Evolutionary conservation across 2,329 filamentous ascomycete genomes (phyloP).

Genomic region (Pseudogymnoascus sp.): DNA sequence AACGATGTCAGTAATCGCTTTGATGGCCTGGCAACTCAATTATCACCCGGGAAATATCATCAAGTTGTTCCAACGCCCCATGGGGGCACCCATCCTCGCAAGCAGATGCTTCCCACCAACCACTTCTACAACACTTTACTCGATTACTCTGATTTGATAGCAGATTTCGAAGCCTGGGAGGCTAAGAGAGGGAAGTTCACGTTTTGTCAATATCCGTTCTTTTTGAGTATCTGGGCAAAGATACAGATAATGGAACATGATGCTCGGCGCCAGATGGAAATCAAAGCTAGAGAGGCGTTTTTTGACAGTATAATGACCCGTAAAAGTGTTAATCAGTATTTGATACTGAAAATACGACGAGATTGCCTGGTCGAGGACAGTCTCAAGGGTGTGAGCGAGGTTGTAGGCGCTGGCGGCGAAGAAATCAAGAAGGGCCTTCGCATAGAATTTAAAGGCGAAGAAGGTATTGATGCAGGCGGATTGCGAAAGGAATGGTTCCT

Average conservation of each 20-base stretch:
- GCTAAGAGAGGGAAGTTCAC: constrained; percentile 65
- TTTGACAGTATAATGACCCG: constrained; percentile 80
- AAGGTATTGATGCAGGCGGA: constrained; percentile 84
- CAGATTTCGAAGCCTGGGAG: constrained; percentile 86
- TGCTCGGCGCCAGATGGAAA: constrained; percentile 80
- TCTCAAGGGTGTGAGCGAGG: constrained; percentile 74
- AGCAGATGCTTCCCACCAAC: constrained; percentile 68
- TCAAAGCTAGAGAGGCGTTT: constrained; percentile 80
- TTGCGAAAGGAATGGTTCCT: constrained; percentile 93
- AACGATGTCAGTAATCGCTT: constrained; percentile 38
- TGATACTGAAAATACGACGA: constrained; percentile 68
- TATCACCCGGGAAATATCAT: constrained; percentile 23
- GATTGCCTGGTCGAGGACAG: constrained; percentile 88
- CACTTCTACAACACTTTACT: constrained; percentile 84
- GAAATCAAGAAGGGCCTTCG: constrained; percentile 86
- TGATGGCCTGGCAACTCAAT: constrained; percentile 30
- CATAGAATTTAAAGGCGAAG: constrained; percentile 80
- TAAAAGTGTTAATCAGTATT: constrained; percentile 66
- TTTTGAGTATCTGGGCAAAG: constrained; percentile 87
- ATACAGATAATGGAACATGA: constrained; percentile 86
- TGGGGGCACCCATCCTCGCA: constrained; percentile 42
- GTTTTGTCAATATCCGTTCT: constrained; percentile 88
- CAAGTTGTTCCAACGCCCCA: constrained; percentile 13
- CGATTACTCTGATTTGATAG: constrained; percentile 77
- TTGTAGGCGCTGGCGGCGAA: constrained; percentile 70